Conservation (phyloP, 306 rosid genomes). For the Rosa chinensis region DNA sequence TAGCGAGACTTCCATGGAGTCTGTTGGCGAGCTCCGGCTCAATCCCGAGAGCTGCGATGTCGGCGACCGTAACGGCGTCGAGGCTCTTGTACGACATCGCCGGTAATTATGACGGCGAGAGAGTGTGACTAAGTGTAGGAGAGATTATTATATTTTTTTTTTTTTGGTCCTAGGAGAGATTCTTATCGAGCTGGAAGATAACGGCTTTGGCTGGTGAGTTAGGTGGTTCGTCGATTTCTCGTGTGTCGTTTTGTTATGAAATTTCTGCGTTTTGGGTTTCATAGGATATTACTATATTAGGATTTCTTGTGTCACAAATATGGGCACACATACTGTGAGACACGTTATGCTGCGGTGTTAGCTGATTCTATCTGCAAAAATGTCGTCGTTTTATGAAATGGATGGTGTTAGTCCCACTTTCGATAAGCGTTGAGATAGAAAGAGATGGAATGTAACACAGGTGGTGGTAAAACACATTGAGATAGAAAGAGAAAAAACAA, state of each 20-base stretch:
- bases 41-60: slow-evolving; percentile 65
- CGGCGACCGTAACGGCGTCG: slow-evolving; percentile 46
- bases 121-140: background rate
- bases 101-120: background rate
- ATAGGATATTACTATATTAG: too few relatives aligned
- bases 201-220: background rate
- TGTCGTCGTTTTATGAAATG: too few relatives aligned
- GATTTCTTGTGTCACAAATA: too few relatives aligned
- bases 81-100: slow-evolving; percentile 55
- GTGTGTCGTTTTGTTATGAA: background rate
- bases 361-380: too few relatives aligned
- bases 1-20: slow-evolving; percentile 49
- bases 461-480: too few relatives aligned
- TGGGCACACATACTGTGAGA: too few relatives aligned
- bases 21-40: slow-evolving; percentile 33
- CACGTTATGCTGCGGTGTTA: too few relatives aligned
- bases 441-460: background rate
- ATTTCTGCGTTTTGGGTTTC: slow-evolving; percentile 3
- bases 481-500: too few relatives aligned
- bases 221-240: background rate
- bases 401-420: too few relatives aligned
- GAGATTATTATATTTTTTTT: background rate
- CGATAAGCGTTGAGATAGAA: too few relatives aligned
- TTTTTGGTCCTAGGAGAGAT: too few relatives aligned
- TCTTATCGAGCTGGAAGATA: background rate